Evolutionary conservation across 2,329 filamentous ascomycete genomes (phyloP), one percentile per base, ranked within the genome.

Genomic region (Botryosphaeria agaves): DNA sequence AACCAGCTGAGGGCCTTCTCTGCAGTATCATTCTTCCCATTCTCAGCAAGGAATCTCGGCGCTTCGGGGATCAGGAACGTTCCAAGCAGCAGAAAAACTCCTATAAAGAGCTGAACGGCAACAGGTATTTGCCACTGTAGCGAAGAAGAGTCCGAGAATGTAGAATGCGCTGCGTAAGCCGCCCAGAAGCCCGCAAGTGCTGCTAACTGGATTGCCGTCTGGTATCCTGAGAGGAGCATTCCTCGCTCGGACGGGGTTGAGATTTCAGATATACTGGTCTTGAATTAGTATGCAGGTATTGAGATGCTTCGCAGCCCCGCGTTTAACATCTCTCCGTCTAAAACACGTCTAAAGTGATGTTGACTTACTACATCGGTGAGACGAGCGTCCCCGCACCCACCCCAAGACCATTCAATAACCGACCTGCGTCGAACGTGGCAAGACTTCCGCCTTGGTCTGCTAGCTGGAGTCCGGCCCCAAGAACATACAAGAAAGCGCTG

Each of bases 331-430:
- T n/a, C n/a, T n/a, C n/a, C n/a, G n/a, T n/a, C n/a, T n/a, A n/a
- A n/a, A n/a, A n/a, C n/a, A n/a, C n/a, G n/a, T n/a, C n/a, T n/a
- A 23, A 12, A 7, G 7, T 23, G 3, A 4, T 9, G 4, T 4
- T 23, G 5, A 34, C 32, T 27, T 20, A 34, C 32, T 38, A 38
- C 12, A 36, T 33, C 1, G 36, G 36, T n/a, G 24, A 30, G 3
- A 34, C 36, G 4, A 38, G 27, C 14, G 36, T 36, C 7, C 31
- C 34, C 9, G 29, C 36, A 17, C 36, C 36, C 6, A 36, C 34
- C n/a, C 31, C 36, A 8, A 34, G 25, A 4, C 36, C 36, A 19
- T 34, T 38, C 5, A 36, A 7, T 9, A 34, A 15, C 24, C 34
- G 17, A 11, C 34, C 34, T 11, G 26, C 29, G 12, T 36, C 29